These are phyloP conservation scores for Breviolum minutum DNA, from an alignment of 73 alveolate species.

Conservation along the genomic window DNA sequence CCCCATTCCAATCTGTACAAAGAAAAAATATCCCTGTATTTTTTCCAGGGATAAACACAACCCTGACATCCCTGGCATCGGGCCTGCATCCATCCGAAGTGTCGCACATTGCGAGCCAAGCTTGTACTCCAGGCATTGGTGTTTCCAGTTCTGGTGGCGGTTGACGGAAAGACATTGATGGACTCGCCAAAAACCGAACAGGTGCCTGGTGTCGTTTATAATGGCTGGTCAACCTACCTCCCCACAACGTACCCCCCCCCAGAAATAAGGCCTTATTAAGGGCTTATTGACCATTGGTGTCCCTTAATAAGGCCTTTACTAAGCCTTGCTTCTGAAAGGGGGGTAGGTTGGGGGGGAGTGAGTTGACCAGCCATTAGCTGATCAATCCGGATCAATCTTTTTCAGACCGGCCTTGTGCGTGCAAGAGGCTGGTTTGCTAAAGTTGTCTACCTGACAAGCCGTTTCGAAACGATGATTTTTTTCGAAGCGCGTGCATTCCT, in stretches of 20 bases:
- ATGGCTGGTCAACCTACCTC: too few relatives aligned
- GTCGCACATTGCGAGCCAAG: constrained; percentile 92
- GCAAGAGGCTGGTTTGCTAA: constrained; percentile 81
- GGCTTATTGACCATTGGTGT: too few relatives aligned
- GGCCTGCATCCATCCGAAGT: constrained; percentile 69
- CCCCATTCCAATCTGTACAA: too few relatives aligned
- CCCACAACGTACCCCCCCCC: too few relatives aligned
- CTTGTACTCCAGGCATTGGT: constrained; percentile 82
- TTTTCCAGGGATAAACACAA: not conserved
- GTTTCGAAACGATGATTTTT: too few relatives aligned
- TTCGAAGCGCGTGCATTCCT: too few relatives aligned
- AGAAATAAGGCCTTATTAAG: too few relatives aligned
- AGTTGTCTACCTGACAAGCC: constrained; percentile 48
- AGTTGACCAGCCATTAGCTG: not conserved
- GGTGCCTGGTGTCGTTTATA: not conserved
- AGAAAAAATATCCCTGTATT: too few relatives aligned
- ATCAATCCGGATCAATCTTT: not conserved
- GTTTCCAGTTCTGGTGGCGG: constrained; percentile 66
- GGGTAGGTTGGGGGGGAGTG: too few relatives aligned
- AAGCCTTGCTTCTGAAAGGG: too few relatives aligned
- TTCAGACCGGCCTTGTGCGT: constrained; percentile 30
- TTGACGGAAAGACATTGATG: not conserved
- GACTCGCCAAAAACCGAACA: not conserved
- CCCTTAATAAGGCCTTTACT: too few relatives aligned
- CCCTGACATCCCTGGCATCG: not conserved